Evolutionary conservation across 2,329 filamentous ascomycete genomes (phyloP).

Genomic region (Colletotrichum truncatum): DNA sequence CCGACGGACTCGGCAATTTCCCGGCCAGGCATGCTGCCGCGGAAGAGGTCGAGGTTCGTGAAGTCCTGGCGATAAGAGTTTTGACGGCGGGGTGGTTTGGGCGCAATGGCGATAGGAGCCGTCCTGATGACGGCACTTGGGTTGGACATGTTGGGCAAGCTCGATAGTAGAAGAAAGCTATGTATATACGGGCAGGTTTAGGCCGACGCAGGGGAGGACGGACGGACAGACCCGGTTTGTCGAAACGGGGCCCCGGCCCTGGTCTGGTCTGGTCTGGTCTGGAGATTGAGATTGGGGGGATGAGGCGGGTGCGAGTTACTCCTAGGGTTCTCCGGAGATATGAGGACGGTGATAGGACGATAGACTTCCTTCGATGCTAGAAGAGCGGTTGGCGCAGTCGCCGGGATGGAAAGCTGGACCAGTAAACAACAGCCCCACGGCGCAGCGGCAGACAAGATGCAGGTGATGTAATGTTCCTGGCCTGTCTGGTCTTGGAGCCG

Average conservation of each 20-base stretch:
- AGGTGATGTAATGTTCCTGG: constrained; percentile 30
- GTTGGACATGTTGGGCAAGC: constrained; percentile 59
- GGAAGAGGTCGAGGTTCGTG: constrained; percentile 56
- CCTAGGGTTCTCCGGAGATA: constrained; percentile 17
- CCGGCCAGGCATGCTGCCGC: constrained; percentile 60
- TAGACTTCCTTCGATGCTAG: constrained; percentile 13
- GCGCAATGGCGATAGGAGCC: constrained; percentile 73
- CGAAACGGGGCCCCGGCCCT: constrained; percentile 30
- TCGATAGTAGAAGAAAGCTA: constrained; percentile 25
- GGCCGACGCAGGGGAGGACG: constrained; percentile 37
- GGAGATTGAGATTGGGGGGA: constrained; percentile 15
- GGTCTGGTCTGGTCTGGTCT: constrained; percentile 15
- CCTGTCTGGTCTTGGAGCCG: constrained; percentile 10
- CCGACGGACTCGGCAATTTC: constrained; percentile 59
- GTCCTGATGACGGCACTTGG: constrained; percentile 65
- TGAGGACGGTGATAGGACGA: constrained; percentile 24
- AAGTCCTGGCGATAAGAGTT: constrained; percentile 55
- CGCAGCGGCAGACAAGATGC: constrained; percentile 15
- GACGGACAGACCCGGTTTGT: constrained; percentile 31
- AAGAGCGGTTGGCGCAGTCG: constrained; percentile 6
- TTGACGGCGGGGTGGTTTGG: constrained; percentile 60
- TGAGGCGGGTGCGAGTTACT: constrained; percentile 20
- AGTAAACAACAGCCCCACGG: constrained; percentile 11
- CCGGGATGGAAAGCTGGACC: constrained; percentile 18
- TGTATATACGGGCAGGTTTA: constrained; percentile 36